Evolutionary conservation across 306 rosid species (phyloP).

Genomic region (Hippophae gyantsensis): DNA sequence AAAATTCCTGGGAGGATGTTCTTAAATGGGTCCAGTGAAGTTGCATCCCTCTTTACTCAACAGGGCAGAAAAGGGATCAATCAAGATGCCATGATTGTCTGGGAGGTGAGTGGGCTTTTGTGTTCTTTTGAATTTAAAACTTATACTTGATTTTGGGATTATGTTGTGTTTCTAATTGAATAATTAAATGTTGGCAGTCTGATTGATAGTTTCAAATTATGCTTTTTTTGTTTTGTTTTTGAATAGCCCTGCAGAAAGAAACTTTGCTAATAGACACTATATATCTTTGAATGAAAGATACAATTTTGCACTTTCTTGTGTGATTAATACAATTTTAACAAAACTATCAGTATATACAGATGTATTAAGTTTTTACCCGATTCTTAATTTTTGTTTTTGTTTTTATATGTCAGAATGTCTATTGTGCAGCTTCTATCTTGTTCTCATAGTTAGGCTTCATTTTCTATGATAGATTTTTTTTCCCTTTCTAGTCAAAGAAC

Average conservation of each 20-base stretch:
- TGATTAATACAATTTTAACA: not conserved
- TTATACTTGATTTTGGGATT: not conserved
- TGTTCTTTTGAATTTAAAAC: not conserved
- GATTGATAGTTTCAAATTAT: no score
- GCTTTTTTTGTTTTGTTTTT: no score
- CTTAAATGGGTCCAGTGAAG: slow-evolving; percentile 64
- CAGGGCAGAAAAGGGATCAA: slow-evolving; percentile 97
- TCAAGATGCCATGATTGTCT: slow-evolving; percentile 98
- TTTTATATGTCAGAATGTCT: not conserved
- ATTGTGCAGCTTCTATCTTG: not conserved
- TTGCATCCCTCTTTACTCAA: slow-evolving; percentile 77
- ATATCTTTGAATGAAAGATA: no score
- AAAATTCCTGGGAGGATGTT: slow-evolving; percentile 67
- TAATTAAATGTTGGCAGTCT: no score
- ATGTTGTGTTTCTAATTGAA: not conserved
- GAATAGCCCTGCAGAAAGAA: no score
- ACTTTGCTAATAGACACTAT: no score
- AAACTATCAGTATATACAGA: not conserved
- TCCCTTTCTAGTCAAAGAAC: slow-evolving; percentile 2
- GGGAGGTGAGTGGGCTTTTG: slow-evolving; percentile 70
- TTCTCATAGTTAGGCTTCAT: not conserved
- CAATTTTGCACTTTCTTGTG: not conserved
- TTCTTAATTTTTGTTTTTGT: not conserved
- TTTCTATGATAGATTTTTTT: not conserved
- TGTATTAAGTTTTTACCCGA: slow-evolving; percentile 3